Percentiles rank a stretch among this genome's conserved stretches.
These are phyloP conservation scores for Plenodomus tracheiphilus DNA, from an alignment of 2,329 filamentous ascomycete species.

Conservation along the genomic window DNA sequence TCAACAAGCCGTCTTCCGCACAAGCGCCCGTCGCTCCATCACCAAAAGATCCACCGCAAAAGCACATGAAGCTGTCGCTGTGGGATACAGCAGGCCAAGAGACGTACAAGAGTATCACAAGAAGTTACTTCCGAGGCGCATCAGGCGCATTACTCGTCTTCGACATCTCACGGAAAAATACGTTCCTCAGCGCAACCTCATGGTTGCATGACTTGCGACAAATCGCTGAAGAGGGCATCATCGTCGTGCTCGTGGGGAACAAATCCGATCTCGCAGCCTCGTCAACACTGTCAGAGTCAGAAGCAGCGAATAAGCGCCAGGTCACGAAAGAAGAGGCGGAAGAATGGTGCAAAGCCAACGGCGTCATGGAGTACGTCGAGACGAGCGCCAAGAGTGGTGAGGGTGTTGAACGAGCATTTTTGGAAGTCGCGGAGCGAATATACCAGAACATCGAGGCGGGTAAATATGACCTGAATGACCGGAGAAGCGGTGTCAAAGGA, in stretches of 20 bases:
- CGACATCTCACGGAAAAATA: conserved; percentile 83
- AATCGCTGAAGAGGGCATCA: conserved; percentile 94
- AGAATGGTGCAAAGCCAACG: conserved; percentile 84
- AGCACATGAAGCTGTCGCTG: conserved; percentile 90
- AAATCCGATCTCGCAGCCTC: conserved; percentile 77
- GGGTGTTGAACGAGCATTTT: conserved; percentile 89
- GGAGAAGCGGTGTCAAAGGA: conserved; percentile 86
- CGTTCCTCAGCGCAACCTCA: conserved; percentile 84
- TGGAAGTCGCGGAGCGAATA: conserved; percentile 92
- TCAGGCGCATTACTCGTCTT: conserved; percentile 84
- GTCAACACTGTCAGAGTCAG: conserved; percentile 42
- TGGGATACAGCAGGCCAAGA: conserved; percentile 98
- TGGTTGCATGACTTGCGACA: conserved; percentile 94
- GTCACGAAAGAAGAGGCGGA: conserved; percentile 83
- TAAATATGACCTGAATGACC: conserved; percentile 90
- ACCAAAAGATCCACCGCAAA: conserved; percentile 50
- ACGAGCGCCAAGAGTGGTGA: conserved; percentile 95
- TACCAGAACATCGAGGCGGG: conserved; percentile 96
- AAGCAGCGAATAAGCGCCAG: conserved; percentile 68
- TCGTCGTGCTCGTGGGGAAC: conserved; percentile 93
- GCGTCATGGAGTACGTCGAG: conserved; percentile 91
- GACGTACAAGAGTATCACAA: conserved; percentile 94
- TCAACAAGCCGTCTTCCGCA: conserved; percentile 53
- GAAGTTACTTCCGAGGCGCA: conserved; percentile 88
- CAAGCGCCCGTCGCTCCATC: conserved; percentile 22